Percentiles rank a stretch among this genome's conserved stretches.
Evolutionary conservation across 179 eudicot genomes (phyloP).

Genomic region (Heliamphora pulchella): DNA sequence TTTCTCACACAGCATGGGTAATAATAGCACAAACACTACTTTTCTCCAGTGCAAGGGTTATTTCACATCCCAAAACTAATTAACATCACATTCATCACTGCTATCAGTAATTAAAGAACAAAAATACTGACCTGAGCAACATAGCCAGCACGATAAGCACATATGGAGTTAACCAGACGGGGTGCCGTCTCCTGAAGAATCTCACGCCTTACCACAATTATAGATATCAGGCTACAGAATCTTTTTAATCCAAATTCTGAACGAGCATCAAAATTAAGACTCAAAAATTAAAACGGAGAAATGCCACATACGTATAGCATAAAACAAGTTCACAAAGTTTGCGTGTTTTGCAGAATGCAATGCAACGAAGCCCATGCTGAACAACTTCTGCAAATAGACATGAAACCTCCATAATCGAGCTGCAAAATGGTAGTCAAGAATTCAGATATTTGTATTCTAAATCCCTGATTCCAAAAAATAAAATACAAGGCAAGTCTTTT

Average conservation of each 20-base stretch:
- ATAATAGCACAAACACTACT: not conserved
- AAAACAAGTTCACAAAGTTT: constrained; percentile 95
- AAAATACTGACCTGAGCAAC: constrained; percentile 58
- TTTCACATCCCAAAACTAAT: not conserved
- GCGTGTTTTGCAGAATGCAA: constrained; percentile 96
- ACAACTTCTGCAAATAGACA: constrained; percentile 78
- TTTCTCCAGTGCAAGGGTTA: not conserved
- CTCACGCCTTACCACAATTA: constrained; percentile 57
- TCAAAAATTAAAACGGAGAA: constrained; percentile 1
- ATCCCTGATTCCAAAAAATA: not conserved
- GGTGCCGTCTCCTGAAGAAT: constrained; percentile 88
- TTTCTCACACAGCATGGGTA: not conserved
- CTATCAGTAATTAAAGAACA: constrained; percentile 1
- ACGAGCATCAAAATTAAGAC: constrained; percentile 9
- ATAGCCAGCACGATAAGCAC: constrained; percentile 91
- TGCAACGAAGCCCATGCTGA: constrained; percentile 93
- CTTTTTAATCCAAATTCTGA: not conserved
- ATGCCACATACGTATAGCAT: constrained; percentile 67
- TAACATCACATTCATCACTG: constrained; percentile 1
- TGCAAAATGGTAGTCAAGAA: constrained; percentile 37
- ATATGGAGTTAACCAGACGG: constrained; percentile 50
- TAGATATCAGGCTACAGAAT: constrained; percentile 12
- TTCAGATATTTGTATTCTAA: not conserved
- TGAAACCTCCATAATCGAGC: constrained; percentile 80
- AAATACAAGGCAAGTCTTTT: not conserved